Conservation (phyloP, 805 yeast species). For the Cyberlindnera suaveolens region DNA sequence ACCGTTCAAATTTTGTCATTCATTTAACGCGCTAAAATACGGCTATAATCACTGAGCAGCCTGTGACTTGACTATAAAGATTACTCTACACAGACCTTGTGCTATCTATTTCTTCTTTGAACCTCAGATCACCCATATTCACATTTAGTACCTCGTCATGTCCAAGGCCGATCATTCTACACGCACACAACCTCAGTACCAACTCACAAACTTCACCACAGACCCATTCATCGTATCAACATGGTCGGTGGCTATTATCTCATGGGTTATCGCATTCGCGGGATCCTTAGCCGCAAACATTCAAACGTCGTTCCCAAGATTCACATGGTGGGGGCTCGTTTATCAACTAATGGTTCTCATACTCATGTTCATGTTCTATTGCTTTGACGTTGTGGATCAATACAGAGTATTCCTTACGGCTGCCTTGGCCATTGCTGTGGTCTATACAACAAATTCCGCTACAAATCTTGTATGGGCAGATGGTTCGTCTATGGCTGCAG, state of each 20-base stretch:
- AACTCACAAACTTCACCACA: constrained; percentile 43
- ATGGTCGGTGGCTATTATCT: constrained; percentile 60
- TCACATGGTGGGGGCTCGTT: constrained; percentile 96
- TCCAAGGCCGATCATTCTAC: not conserved
- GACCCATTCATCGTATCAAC: constrained; percentile 90
- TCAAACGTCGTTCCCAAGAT: constrained; percentile 55
- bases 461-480: constrained; percentile 69
- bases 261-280: constrained; percentile 86
- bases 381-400: constrained; percentile 57
- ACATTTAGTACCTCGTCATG: not conserved
- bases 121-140: not conserved
- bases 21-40: too few relatives aligned
- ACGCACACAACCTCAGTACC: constrained; percentile 2
- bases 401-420: constrained; percentile 47
- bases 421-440: constrained; percentile 57
- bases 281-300: constrained; percentile 64
- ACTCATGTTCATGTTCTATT: constrained; percentile 45
- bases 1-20: too few relatives aligned
- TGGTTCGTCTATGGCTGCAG: constrained; percentile 67
- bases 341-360: constrained; percentile 62
- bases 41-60: too few relatives aligned
- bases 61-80: not conserved
- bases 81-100: not conserved
- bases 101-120: not conserved
- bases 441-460: constrained; percentile 80